Evolutionary conservation across 2,329 filamentous ascomycete genomes (phyloP).

Genomic region (Venturia pyrina): DNA sequence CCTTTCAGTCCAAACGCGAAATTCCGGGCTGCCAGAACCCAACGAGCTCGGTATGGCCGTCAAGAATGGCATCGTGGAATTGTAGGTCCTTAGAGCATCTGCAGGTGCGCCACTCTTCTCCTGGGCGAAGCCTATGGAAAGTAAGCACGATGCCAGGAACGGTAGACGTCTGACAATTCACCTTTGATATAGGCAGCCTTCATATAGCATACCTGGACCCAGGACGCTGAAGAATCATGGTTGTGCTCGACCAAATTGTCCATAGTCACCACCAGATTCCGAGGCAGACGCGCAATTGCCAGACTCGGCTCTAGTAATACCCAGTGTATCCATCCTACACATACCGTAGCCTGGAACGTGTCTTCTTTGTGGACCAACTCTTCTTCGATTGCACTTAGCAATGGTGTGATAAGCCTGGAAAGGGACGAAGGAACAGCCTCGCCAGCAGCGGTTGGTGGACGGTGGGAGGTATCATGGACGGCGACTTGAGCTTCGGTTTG

Average conservation of each 20-base stretch:
- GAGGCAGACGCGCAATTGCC: slow-evolving; percentile 53
- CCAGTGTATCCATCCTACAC: slow-evolving; percentile 79
- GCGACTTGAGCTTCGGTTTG: slow-evolving; percentile 37
- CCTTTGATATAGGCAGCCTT: slow-evolving; percentile 73
- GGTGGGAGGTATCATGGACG: slow-evolving; percentile 26
- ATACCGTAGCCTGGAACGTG: slow-evolving; percentile 68
- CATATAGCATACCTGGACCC: slow-evolving; percentile 73
- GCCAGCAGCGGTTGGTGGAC: slow-evolving; percentile 18
- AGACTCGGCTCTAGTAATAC: slow-evolving; percentile 57
- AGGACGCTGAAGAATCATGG: slow-evolving; percentile 47
- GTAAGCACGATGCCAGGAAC: slow-evolving; percentile 10
- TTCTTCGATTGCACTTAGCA: slow-evolving; percentile 30
- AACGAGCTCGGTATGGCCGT: slow-evolving; percentile 30
- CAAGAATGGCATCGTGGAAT: slow-evolving; percentile 55
- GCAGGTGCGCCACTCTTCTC: slow-evolving; percentile 29
- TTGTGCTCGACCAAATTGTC: not conserved
- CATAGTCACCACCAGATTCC: slow-evolving; percentile 39
- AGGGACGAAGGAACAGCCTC: slow-evolving; percentile 19
- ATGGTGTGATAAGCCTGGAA: slow-evolving; percentile 28
- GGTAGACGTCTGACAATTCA: slow-evolving; percentile 21
- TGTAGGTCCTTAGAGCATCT: slow-evolving; percentile 59
- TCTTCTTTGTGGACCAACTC: slow-evolving; percentile 40
- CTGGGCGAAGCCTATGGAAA: slow-evolving; percentile 33
- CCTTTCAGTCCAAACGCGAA: slow-evolving; percentile 69
- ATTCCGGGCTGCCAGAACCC: slow-evolving; percentile 45